phyloP scores from a whole-genome alignment of 306 rosid species.

The Mimosa pudica region DNA sequence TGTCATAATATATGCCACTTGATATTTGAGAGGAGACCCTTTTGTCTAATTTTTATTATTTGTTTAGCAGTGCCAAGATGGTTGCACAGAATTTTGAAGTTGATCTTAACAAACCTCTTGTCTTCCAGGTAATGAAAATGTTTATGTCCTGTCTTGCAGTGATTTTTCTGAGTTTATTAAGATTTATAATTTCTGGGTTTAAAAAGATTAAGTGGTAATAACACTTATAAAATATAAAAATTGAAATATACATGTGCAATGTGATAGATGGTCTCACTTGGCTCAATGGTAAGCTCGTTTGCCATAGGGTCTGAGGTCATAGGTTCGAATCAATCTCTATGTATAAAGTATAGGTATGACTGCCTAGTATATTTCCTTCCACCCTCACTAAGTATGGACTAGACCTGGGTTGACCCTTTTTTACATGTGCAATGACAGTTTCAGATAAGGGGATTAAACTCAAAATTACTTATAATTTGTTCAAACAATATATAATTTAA shows the following conservation, averaged over 20 bases:
- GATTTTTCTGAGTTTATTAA: not conserved
- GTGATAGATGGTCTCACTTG: too few species aligned
- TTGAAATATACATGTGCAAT: not conserved
- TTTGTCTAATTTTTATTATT: not conserved
- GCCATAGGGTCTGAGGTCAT: too few species aligned
- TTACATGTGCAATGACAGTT: not conserved
- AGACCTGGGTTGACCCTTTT: too few species aligned
- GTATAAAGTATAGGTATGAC: too few species aligned
- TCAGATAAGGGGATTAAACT: not conserved
- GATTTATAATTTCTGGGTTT: not conserved
- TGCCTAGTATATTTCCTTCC: too few species aligned
- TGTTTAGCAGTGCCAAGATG: conserved; percentile 48
- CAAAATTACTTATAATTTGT: not conserved
- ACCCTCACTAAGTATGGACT: too few species aligned
- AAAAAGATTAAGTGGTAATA: not conserved
- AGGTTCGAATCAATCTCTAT: too few species aligned
- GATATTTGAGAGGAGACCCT: not conserved
- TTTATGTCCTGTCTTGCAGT: not conserved
- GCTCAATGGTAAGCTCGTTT: too few species aligned
- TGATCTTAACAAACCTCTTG: conserved; percentile 77
- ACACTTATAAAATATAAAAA: not conserved
- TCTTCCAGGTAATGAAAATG: conserved; percentile 63
- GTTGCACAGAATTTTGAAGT: conserved; percentile 64
- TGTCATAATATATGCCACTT: not conserved
- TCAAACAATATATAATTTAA: not conserved